These are phyloP conservation scores for Dactylonectria estremocensis DNA, from an alignment of 2,329 filamentous ascomycete species.

Conservation along the genomic window DNA sequence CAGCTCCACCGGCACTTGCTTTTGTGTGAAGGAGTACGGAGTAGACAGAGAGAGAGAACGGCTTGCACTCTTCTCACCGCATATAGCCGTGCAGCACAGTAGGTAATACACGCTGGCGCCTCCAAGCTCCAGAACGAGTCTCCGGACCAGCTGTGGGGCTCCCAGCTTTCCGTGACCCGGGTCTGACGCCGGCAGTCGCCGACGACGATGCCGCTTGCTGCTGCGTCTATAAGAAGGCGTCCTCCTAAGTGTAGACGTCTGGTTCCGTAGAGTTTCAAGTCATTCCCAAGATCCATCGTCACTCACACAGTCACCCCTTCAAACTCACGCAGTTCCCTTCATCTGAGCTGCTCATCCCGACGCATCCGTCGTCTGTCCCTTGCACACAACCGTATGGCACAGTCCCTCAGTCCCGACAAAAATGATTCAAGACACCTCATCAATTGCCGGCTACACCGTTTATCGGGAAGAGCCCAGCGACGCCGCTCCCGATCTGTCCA, in stretches of 20 bases:
- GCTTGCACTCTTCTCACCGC: neutral
- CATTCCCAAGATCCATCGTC: neutral
- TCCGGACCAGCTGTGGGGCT: conserved; percentile 11
- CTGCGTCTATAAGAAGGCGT: conserved; percentile 46
- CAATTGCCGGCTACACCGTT: conserved; percentile 63
- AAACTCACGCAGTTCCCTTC: neutral
- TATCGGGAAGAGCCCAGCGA: conserved; percentile 60
- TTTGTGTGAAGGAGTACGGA: neutral
- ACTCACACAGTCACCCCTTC: neutral
- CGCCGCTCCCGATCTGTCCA: conserved; percentile 53
- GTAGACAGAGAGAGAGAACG: neutral
- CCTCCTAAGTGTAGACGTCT: conserved; percentile 24
- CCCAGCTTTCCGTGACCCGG: conserved; percentile 1
- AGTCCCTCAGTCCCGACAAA: conserved; percentile 45
- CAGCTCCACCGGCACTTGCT: neutral
- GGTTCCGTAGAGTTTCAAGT: neutral
- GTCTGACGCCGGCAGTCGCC: conserved; percentile 33
- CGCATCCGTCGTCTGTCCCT: conserved; percentile 13
- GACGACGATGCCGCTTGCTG: conserved; percentile 19
- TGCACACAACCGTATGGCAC: conserved; percentile 46
- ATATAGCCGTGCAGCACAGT: neutral
- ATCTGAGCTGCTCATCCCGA: conserved; percentile 1
- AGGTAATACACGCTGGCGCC: too few relatives aligned
- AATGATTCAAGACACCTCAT: conserved; percentile 60
- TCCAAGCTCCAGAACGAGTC: neutral